Base-by-base conservation (phyloP, 2,329 filamentous ascomycete genomes). In the Corinectria fuckeliana region DNA sequence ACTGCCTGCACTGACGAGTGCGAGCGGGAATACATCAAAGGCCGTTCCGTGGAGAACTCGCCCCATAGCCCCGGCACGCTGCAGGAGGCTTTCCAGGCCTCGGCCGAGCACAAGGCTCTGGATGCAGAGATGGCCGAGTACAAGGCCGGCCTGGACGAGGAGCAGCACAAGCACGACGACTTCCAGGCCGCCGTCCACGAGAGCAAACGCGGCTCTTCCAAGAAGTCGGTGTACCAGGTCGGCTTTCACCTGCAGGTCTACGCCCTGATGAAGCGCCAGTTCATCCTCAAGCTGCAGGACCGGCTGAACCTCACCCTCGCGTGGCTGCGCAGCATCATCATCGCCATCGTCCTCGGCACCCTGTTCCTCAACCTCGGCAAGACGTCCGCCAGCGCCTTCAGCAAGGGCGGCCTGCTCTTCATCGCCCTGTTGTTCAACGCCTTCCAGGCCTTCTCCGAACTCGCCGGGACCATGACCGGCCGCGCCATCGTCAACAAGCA, bases 1-100 rank as follows among this genome's bases (percentile, higher is more conserved):
- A 94, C 91, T 1, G 90, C 89, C 39, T 93, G 90, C 72, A 95
- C 91, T 2, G 91, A 94, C 71, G 85, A 90, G n/a, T 93, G 91
- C 65, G 92, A 96, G 75, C 85, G 92, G 36, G 87, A 90, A 48
- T 95, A 92, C 72, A 85, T 88, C 32, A 76, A 85, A 1, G 91
- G 91, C 0, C 81, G 85, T 66, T 89, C 86, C 5, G 76, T 83
- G 4, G 80, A 82, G 4, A 87, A 93, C 67, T 87, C 88, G 0
- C 92, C 91, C 0, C 86, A 90, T 54, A 86, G 80, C 18, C 83
- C 91, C 0, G 86, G 89, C 20, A 83, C 85, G 0, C 80, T 96
- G 2, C 85, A 84, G 1, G 82, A 86, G 52, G 90, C 91, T 0
- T 96, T 93, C 78, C 82, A 85, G 49, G 78, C 85, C 16, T 95